Evolutionary conservation across 345 rosid genomes (phyloP).

Genomic region (Fremontodendron californicum): DNA sequence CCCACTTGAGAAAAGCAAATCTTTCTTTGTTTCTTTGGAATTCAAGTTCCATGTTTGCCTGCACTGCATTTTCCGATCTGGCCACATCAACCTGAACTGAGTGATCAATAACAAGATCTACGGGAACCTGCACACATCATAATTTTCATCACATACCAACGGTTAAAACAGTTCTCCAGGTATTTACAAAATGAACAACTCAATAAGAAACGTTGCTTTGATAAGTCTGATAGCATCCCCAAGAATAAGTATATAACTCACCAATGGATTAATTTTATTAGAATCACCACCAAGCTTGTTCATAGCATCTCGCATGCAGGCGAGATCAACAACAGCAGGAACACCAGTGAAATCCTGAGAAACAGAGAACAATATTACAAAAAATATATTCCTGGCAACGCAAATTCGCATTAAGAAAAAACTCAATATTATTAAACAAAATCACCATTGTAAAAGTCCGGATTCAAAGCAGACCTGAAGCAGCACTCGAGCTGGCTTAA

Average conservation of each 20-base stretch:
- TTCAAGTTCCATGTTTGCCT: slow-evolving; percentile 91
- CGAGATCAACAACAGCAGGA: slow-evolving; percentile 85
- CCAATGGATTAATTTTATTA: slow-evolving; percentile 65
- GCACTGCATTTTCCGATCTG: slow-evolving; percentile 86
- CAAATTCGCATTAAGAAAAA: not conserved
- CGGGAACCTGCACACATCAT: slow-evolving; percentile 64
- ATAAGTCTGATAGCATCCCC: not conserved
- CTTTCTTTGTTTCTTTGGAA: slow-evolving; percentile 83
- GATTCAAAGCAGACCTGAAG: slow-evolving; percentile 46
- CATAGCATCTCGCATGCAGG: slow-evolving; percentile 86
- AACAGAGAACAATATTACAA: not conserved
- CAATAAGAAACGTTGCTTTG: not conserved
- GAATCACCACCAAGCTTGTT: slow-evolving; percentile 66
- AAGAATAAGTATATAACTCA: slow-evolving; percentile 21
- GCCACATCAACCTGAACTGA: slow-evolving; percentile 95
- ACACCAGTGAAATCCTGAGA: slow-evolving; percentile 75
- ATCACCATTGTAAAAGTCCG: not conserved
- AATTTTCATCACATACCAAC: not conserved
- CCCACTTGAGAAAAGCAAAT: slow-evolving; percentile 95
- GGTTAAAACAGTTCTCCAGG: not conserved
- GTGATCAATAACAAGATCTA: slow-evolving; percentile 97
- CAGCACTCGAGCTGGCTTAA: slow-evolving; percentile 79
- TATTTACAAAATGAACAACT: not conserved
- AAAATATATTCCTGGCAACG: not conserved
- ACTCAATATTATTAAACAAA: not conserved